Evolutionary conservation across 1,284 basidiomycete species (phyloP), one percentile per base, ranked within the genome.

Genomic region (Quambalaria eucalypti): DNA sequence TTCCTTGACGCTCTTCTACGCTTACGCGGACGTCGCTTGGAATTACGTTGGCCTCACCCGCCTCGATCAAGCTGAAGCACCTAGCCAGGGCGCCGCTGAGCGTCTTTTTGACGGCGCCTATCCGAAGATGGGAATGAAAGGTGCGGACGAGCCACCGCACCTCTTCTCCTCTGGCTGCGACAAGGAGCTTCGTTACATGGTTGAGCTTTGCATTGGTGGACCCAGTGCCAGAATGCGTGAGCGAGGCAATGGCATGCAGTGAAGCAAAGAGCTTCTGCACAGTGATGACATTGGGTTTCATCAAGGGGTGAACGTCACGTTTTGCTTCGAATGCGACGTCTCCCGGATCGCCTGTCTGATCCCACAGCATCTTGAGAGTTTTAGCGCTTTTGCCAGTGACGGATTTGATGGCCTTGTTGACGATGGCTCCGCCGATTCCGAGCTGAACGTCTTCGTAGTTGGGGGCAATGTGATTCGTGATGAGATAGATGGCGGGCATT

Each of bases 151-250:
- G 79, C 67, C 85, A 96, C 28, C 90, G 82, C 21, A 83, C 82
- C 77, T 96, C 90, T 73, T 95, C 91, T 10, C 90, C 91, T 54
- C 82, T 83, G 0, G 88, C 85, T 6, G 88, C 82, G 2, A 95
- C 83, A 26, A 95, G 81, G 33, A 95, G 80, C 68, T 84, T 86
- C 65, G 90, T 85, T 2, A 91, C 86, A 28, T 88, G 81, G 42
- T 83, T 82, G 48, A 87, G 85, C 73, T 90, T 92, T 59, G 83
- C 80, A 65, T 83, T 86, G 2, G 82, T 80, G 48, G 88, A 85
- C 12, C 88, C 87, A 62, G 81, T 79, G 0, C 90, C 90, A 71
- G 84, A 87, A 84, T 79, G 28, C 76, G 70, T 2, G 16, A 46
- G 25, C 16, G 42, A 14, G 12, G 71, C 65, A 31, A 73, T 73